Conservation (phyloP, 2,329 filamentous ascomycete genomes). For the Penicillium sp. region DNA sequence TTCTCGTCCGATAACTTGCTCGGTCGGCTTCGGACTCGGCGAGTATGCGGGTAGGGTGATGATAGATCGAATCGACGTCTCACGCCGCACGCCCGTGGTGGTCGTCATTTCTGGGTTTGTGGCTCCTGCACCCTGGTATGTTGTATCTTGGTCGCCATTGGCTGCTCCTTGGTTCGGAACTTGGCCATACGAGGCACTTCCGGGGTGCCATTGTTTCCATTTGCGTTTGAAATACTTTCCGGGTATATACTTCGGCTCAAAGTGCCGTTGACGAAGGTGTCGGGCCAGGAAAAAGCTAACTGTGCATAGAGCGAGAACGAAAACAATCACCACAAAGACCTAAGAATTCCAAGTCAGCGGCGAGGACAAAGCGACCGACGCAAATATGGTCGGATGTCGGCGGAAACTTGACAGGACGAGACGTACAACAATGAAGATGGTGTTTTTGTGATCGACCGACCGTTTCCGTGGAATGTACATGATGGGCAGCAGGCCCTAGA, state of each 20-base stretch:
- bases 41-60: constrained; percentile 91
- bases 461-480: constrained; percentile 28
- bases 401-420: background rate
- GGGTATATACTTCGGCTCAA: constrained; percentile 53
- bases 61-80: constrained; percentile 86
- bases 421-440: constrained; percentile 33
- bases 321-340: constrained; percentile 25
- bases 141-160: constrained; percentile 21
- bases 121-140: constrained; percentile 27
- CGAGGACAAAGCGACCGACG: background rate
- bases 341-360: background rate
- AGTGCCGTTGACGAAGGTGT: constrained; percentile 45
- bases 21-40: constrained; percentile 67
- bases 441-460: constrained; percentile 19
- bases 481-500: constrained; percentile 17
- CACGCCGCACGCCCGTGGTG: constrained; percentile 63
- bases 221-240: constrained; percentile 51
- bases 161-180: constrained; percentile 28
- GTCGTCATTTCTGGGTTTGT: constrained; percentile 31
- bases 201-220: constrained; percentile 52
- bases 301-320: constrained; percentile 29
- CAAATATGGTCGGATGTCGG: background rate
- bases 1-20: constrained; percentile 82
- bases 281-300: constrained; percentile 35
- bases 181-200: constrained; percentile 43